phyloP scores from a whole-genome alignment of 306 rosid genomes.

The Vigna radiata region DNA sequence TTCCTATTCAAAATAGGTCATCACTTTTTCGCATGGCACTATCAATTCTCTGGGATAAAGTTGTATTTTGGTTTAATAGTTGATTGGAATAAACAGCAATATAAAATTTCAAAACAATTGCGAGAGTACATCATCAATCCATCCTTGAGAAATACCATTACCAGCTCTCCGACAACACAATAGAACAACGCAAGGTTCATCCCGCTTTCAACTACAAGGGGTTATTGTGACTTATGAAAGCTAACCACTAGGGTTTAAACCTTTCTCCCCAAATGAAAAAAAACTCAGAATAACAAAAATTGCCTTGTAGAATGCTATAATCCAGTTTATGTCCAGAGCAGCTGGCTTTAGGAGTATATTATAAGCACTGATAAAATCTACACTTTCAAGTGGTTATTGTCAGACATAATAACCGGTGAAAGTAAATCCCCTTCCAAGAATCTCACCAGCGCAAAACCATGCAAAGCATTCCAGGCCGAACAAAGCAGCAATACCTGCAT shows the following conservation, averaged over 20 bases:
- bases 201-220: constrained; percentile 68
- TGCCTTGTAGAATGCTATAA: constrained; percentile 53
- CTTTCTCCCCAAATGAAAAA: constrained; percentile 38
- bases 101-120: constrained; percentile 5
- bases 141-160: too few relatives aligned
- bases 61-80: too few relatives aligned
- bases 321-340: constrained; percentile 54
- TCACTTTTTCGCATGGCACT: too few relatives aligned
- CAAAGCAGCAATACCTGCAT: constrained; percentile 86
- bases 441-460: constrained; percentile 92
- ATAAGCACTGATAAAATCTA: constrained; percentile 49
- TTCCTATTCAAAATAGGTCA: too few relatives aligned
- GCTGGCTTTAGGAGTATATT: constrained; percentile 47
- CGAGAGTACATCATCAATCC: constrained; percentile 34
- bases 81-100: too few relatives aligned
- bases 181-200: constrained; percentile 54
- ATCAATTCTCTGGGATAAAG: too few relatives aligned
- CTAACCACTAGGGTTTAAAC: constrained; percentile 61
- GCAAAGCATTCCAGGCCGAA: constrained; percentile 92
- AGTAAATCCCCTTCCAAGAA: constrained; percentile 96
- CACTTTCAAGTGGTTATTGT: constrained; percentile 49
- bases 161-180: constrained; percentile 33
- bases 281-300: constrained; percentile 54
- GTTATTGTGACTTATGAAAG: constrained; percentile 71
- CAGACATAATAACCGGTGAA: constrained; percentile 86